These are phyloP conservation scores for Phyllosticta capitalensis DNA, from an alignment of 2,329 filamentous ascomycete species.

Conservation along the genomic window DNA sequence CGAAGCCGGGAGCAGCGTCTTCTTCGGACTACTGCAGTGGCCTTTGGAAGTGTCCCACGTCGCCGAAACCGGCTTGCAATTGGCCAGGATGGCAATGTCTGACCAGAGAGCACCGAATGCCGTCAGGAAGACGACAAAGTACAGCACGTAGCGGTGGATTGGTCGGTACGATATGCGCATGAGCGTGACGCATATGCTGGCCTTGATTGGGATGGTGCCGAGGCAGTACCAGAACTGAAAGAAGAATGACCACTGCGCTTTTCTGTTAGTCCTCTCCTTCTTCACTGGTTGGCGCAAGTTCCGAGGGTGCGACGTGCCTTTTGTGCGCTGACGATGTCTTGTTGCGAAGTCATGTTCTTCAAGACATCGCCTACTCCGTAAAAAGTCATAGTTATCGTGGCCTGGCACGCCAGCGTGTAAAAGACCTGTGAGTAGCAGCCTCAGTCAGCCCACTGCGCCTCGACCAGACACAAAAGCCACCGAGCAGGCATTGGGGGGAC, in stretches of 20 bases:
- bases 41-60: slow-evolving; percentile 10
- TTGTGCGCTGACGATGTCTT: background rate
- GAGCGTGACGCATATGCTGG: slow-evolving; percentile 2
- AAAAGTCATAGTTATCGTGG: background rate
- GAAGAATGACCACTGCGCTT: background rate
- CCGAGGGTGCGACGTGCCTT: background rate
- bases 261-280: no score
- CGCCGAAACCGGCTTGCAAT: slow-evolving; percentile 12
- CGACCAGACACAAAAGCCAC: background rate
- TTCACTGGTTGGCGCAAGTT: background rate
- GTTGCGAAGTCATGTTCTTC: background rate
- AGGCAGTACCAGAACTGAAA: background rate
- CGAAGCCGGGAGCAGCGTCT: slow-evolving; percentile 21
- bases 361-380: background rate
- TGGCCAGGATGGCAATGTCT: slow-evolving; percentile 3
- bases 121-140: background rate
- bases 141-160: slow-evolving; percentile 1
- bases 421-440: background rate
- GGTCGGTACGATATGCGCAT: slow-evolving; percentile 1
- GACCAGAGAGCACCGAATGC: background rate
- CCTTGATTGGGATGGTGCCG: slow-evolving; percentile 3
- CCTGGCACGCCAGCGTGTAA: slow-evolving; percentile 1
- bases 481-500: background rate
- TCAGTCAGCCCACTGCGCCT: background rate
- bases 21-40: background rate